Conservation (phyloP, 768 basidiomycete species). For the Calocera viscosa region DNA sequence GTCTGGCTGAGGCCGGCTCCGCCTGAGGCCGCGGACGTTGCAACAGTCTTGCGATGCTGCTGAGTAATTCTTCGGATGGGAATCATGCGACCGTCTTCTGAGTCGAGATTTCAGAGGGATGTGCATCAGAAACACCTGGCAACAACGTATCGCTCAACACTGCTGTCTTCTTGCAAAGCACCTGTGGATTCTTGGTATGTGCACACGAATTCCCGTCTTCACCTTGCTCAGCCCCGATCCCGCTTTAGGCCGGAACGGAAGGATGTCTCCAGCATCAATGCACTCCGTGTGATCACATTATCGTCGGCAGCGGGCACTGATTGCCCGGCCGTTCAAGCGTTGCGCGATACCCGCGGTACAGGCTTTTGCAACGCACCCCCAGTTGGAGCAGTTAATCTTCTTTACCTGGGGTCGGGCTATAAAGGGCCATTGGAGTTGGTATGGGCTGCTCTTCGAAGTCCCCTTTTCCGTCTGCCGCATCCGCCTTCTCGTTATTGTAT, state of each 20-base stretch:
- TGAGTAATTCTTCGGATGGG: background rate
- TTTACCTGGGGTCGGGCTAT: background rate
- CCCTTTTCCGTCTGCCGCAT: background rate
- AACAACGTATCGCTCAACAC: background rate
- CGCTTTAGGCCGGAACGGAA: background rate
- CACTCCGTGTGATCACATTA: background rate
- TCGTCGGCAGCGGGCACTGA: background rate
- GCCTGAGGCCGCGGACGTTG: background rate
- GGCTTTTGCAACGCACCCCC: no score
- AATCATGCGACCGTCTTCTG: background rate
- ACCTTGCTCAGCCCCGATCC: background rate
- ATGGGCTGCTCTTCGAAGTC: background rate
- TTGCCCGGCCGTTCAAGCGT: background rate
- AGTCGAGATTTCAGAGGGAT: slow-evolving; percentile 8
- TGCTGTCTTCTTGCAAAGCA: background rate
- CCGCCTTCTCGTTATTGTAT: background rate
- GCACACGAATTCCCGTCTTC: background rate
- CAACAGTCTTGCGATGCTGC: background rate
- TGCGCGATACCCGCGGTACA: background rate
- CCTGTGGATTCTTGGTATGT: background rate
- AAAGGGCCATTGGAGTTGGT: background rate
- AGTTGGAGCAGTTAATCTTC: background rate
- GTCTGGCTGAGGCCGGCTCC: background rate
- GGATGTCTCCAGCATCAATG: background rate
- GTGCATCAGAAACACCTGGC: background rate